Evolutionary conservation across 2,329 filamentous ascomycete species (phyloP).

Genomic region (Botrytis sinoallii): DNA sequence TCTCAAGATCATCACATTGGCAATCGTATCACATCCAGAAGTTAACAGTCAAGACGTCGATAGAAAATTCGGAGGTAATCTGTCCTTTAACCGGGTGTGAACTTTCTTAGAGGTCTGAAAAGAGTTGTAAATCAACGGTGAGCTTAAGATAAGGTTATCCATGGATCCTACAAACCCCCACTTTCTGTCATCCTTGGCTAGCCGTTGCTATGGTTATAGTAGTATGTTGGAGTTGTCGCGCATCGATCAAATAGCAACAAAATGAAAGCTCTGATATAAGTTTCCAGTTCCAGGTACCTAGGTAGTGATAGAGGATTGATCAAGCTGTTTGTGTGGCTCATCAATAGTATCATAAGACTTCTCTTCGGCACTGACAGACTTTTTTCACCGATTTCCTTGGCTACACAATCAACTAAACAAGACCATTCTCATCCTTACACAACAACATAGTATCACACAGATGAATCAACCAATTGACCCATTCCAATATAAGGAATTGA

Average conservation of each 20-base stretch:
- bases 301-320: neutral
- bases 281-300: too few relatives aligned
- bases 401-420: neutral
- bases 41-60: neutral
- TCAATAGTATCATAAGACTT: neutral
- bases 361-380: neutral
- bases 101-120: neutral
- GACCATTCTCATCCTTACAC: neutral
- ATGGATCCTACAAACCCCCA: neutral
- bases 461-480: neutral
- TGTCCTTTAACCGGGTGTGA: neutral
- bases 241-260: neutral
- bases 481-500: slow-evolving; percentile 15
- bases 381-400: neutral
- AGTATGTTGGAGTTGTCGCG: neutral
- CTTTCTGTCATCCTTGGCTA: neutral
- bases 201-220: neutral
- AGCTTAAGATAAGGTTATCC: neutral
- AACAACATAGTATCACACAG: neutral
- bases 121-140: neutral
- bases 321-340: too few relatives aligned
- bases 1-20: neutral
- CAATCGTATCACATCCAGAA: neutral
- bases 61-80: neutral
- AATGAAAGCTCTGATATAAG: too few relatives aligned